Evolutionary conservation across 2,329 filamentous ascomycete genomes (phyloP).

Genomic region (Cercospora sp.): DNA sequence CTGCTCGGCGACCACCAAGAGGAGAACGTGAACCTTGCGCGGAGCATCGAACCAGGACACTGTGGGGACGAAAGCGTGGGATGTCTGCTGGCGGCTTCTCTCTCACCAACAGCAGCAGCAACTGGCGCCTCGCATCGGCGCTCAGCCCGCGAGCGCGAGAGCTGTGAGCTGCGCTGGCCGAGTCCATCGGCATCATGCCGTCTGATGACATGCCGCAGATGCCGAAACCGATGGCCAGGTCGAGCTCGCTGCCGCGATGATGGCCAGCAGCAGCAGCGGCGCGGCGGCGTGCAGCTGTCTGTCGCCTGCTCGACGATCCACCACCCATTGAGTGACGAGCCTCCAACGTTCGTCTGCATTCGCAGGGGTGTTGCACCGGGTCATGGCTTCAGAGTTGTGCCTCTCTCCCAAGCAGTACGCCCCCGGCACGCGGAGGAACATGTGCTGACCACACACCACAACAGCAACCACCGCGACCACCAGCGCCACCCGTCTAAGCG

Average conservation of each 20-base stretch:
- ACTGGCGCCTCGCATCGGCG: neutral
- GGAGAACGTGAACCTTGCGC: neutral
- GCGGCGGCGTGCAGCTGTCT: neutral
- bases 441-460: neutral
- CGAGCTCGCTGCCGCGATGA: neutral
- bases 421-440: neutral
- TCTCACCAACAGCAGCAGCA: neutral
- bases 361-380: conserved; percentile 1
- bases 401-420: neutral
- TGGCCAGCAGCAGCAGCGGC: neutral
- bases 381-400: neutral
- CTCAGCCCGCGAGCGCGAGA: neutral
- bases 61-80: neutral
- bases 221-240: neutral
- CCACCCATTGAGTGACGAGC: neutral
- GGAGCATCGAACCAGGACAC: neutral
- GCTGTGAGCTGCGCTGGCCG: neutral
- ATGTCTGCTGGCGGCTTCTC: neutral
- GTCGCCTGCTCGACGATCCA: neutral
- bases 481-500: conserved; percentile 5
- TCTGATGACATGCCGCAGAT: neutral
- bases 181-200: neutral
- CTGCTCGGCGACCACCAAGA: neutral
- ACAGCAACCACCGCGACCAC: neutral
- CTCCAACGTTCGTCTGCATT: neutral